These are phyloP conservation scores for Candida sp. DNA, from an alignment of 1,139 yeast genomes.

Conservation along the genomic window DNA sequence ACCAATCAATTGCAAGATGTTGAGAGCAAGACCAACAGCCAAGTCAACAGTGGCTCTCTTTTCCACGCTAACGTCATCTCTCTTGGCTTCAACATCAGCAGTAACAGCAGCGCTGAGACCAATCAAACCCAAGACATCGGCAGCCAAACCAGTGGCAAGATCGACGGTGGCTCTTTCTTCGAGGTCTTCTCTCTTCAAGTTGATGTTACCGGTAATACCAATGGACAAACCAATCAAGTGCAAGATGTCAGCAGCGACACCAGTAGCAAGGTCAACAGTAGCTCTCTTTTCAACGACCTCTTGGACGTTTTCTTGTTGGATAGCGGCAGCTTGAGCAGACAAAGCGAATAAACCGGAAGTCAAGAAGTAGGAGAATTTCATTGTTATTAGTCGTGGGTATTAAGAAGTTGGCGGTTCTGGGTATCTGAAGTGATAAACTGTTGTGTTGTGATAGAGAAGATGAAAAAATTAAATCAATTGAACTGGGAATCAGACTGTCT, in stretches of 20 bases:
- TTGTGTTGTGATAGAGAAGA: neutral
- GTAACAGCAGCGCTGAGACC: neutral
- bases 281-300: conserved; percentile 5
- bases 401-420: neutral
- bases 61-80: neutral
- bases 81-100: neutral
- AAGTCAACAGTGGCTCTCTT: conserved; percentile 3
- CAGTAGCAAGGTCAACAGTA: neutral
- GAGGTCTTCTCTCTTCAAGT: conserved; percentile 1
- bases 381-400: neutral
- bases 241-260: conserved; percentile 1
- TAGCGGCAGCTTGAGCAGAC: conserved; percentile 6
- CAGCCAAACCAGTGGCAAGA: conserved; percentile 2
- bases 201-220: neutral
- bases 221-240: neutral
- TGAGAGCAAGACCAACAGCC: conserved; percentile 1
- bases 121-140: neutral
- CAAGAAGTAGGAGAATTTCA: conserved; percentile 4
- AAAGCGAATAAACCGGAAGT: conserved; percentile 4
- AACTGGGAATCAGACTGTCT: neutral
- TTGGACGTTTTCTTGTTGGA: neutral
- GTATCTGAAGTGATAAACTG: neutral
- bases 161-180: neutral
- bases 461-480: neutral
- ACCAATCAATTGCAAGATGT: neutral